These are phyloP conservation scores for Helotiales sp. DNA, from an alignment of 2,329 filamentous ascomycete species.

Conservation along the genomic window DNA sequence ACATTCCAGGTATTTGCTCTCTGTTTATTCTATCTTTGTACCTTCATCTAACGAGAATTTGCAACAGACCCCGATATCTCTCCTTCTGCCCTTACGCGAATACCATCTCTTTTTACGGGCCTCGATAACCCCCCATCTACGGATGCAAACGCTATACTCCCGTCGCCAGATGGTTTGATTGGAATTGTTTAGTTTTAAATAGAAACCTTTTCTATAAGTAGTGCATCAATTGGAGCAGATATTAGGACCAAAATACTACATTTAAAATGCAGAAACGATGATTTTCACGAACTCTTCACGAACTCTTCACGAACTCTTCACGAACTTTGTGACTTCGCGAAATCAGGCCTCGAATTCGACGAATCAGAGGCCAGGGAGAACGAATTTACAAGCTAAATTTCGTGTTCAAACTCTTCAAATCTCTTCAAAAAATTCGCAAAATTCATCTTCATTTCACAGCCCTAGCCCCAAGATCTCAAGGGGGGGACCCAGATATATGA, in stretches of 20 bases:
- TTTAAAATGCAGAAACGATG: neutral
- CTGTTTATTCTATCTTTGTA: no score
- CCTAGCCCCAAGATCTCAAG: no score
- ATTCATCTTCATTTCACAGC: neutral
- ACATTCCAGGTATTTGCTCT: no score
- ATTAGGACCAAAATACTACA: neutral
- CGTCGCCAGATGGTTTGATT: neutral
- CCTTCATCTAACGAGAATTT: neutral
- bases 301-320: neutral
- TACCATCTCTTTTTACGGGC: neutral
- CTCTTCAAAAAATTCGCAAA: neutral
- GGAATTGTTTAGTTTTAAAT: neutral
- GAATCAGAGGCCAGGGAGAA: neutral
- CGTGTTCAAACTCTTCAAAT: neutral
- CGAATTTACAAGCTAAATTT: neutral
- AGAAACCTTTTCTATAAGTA: neutral
- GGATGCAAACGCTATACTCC: neutral
- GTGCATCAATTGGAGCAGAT: neutral
- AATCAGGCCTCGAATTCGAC: neutral
- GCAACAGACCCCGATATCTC: neutral
- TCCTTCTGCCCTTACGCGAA: neutral
- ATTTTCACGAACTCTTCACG: neutral
- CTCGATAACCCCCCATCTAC: neutral
- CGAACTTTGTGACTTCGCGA: neutral
- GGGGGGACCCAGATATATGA: no score